A percentile compares a stretch with the other conserved stretches of the same genome.
Conservation (phyloP, 2,329 filamentous ascomycete species). For the Diaporthe velutina region DNA sequence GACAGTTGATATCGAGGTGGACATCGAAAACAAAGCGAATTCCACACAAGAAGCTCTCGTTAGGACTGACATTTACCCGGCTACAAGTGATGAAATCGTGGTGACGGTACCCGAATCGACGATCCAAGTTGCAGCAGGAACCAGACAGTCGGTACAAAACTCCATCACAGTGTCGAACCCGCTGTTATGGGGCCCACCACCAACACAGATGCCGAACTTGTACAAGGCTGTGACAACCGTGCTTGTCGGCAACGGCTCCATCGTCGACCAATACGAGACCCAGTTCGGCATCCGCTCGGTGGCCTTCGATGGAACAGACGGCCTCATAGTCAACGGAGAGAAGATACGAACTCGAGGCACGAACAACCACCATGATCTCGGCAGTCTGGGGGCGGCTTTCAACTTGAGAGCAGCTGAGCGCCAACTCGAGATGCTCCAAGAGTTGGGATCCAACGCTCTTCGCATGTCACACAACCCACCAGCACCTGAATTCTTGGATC, state of each 20-base stretch:
- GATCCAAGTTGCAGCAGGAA: slow-evolving; percentile 48
- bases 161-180: slow-evolving; percentile 54
- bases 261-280: slow-evolving; percentile 61
- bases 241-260: slow-evolving; percentile 38
- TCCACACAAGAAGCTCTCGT: slow-evolving; percentile 52
- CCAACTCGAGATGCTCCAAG: slow-evolving; percentile 61
- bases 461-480: slow-evolving; percentile 67
- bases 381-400: slow-evolving; percentile 63
- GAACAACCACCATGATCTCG: slow-evolving; percentile 65
- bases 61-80: slow-evolving; percentile 54
- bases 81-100: slow-evolving; percentile 44
- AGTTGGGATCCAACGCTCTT: slow-evolving; percentile 63
- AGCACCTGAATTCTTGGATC: slow-evolving; percentile 61
- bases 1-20: slow-evolving; percentile 57
- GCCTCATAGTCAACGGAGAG: slow-evolving; percentile 61
- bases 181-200: slow-evolving; percentile 61
- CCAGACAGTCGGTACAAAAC: slow-evolving; percentile 50
- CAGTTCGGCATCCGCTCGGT: slow-evolving; percentile 63
- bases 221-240: slow-evolving; percentile 61
- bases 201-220: slow-evolving; percentile 59
- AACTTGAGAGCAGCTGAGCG: slow-evolving; percentile 61
- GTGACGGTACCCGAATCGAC: slow-evolving; percentile 51
- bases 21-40: slow-evolving; percentile 59
- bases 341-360: slow-evolving; percentile 58
- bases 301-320: slow-evolving; percentile 52